phyloP scores from a whole-genome alignment of 1,284 basidiomycete species.

The Vanrija sp. region DNA sequence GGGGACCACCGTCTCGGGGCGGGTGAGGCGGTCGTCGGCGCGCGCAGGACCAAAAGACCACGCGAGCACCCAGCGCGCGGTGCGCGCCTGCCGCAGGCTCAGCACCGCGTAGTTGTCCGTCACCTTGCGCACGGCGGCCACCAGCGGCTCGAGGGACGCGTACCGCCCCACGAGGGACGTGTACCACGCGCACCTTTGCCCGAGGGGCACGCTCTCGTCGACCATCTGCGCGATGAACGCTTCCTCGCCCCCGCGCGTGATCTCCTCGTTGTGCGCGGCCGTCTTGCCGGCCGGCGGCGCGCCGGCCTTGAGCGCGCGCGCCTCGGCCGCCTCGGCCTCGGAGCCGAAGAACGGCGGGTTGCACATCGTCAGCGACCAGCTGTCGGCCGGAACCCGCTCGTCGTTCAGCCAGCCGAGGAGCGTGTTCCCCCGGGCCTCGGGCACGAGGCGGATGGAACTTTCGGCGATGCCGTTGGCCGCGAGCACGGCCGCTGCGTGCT shows the following conservation, averaged over 20 bases:
- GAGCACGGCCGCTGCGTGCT: conserved; percentile 58
- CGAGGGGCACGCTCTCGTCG: conserved; percentile 59
- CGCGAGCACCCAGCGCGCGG: conserved; percentile 78
- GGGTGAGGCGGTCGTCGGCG: conserved; percentile 56
- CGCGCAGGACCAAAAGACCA: conserved; percentile 69
- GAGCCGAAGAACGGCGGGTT: conserved; percentile 91
- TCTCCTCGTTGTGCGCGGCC: conserved; percentile 76
- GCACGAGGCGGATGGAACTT: neutral
- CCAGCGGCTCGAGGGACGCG: conserved; percentile 63
- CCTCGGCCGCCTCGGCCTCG: conserved; percentile 60
- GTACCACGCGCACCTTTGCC: conserved; percentile 59
- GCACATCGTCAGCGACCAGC: conserved; percentile 71
- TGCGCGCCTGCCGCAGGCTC: conserved; percentile 77
- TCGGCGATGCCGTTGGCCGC: conserved; percentile 53
- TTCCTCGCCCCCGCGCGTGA: conserved; percentile 78
- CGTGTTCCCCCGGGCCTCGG: neutral
- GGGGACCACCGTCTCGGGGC: conserved; percentile 41
- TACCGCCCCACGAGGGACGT: conserved; percentile 87
- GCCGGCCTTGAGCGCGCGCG: conserved; percentile 60
- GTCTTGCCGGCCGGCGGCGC: conserved; percentile 72
- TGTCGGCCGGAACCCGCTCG: neutral
- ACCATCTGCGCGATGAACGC: conserved; percentile 75
- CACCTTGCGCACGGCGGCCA: conserved; percentile 58
- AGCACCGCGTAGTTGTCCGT: conserved; percentile 79
- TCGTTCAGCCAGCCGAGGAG: neutral